Percentiles rank a stretch among this genome's conserved stretches.
Evolutionary conservation across 345 rosid species (phyloP).

Genomic region (Aurinia saxatilis): DNA sequence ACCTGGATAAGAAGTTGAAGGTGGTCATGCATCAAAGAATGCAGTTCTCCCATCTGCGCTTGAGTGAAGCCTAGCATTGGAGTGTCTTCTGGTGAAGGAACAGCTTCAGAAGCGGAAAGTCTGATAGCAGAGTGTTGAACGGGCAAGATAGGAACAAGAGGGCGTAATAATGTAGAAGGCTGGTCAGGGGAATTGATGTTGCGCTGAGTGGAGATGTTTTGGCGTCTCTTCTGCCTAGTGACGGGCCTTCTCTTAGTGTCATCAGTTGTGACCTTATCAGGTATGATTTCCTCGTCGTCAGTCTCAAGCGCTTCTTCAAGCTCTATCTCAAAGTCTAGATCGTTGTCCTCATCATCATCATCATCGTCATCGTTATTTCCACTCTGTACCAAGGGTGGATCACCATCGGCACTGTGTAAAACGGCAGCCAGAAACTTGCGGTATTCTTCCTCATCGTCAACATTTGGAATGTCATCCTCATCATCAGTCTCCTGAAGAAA

Average conservation of each 20-base stretch:
- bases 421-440: conserved; percentile 90
- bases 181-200: conserved; percentile 49
- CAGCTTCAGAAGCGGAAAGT: conserved; percentile 28
- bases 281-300: conserved; percentile 52
- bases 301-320: conserved; percentile 91
- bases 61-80: conserved; percentile 53
- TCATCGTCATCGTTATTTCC: conserved; percentile 45
- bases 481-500: conserved; percentile 95
- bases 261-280: conserved; percentile 30
- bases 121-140: conserved; percentile 25
- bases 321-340: conserved; percentile 87
- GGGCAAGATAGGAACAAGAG: conserved; percentile 61
- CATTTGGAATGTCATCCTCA: conserved; percentile 75
- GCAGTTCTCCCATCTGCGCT: conserved; percentile 66
- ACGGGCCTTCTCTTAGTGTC: conserved; percentile 47
- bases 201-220: conserved; percentile 37
- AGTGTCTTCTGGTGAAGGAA: conserved; percentile 28
- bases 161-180: conserved; percentile 64
- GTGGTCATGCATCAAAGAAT: conserved; percentile 77
- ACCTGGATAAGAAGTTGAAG: conserved; percentile 86
- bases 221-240: conserved; percentile 80
- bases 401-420: conserved; percentile 53
- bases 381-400: conserved; percentile 33
- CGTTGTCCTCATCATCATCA: conserved; percentile 89
- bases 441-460: conserved; percentile 84